Evolutionary conservation across 1,284 basidiomycete genomes (phyloP).

Genomic region (Pisolithus thermaeus): DNA sequence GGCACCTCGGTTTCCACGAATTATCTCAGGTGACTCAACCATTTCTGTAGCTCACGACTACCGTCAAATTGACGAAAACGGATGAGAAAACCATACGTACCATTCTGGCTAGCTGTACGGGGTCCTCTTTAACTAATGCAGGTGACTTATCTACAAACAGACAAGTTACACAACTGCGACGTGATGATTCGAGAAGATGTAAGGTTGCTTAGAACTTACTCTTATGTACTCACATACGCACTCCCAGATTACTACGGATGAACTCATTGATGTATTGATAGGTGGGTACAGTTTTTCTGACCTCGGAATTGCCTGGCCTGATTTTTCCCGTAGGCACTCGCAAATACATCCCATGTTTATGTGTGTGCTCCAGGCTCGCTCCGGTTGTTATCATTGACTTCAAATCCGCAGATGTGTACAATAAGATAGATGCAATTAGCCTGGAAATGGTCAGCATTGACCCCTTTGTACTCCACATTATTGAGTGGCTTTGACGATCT

Average conservation of each 20-base stretch:
- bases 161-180: slow-evolving; percentile 90
- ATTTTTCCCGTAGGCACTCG: slow-evolving; percentile 59
- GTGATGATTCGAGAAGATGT: slow-evolving; percentile 97
- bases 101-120: slow-evolving; percentile 80
- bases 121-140: neutral
- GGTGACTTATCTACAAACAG: slow-evolving; percentile 28
- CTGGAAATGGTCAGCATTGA: slow-evolving; percentile 59
- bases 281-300: slow-evolving; percentile 37
- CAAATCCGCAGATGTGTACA: slow-evolving; percentile 70
- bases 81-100: slow-evolving; percentile 93
- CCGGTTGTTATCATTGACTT: neutral
- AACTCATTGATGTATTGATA: slow-evolving; percentile 96
- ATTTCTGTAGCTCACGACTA: slow-evolving; percentile 68
- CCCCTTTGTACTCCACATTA: neutral
- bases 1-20: neutral
- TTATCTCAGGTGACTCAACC: slow-evolving; percentile 1
- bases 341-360: slow-evolving; percentile 91
- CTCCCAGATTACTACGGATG: slow-evolving; percentile 84
- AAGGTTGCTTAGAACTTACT: slow-evolving; percentile 24
- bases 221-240: neutral
- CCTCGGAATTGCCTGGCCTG: neutral
- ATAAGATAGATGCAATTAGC: slow-evolving; percentile 90
- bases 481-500: neutral
- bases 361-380: slow-evolving; percentile 36
- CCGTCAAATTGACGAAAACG: slow-evolving; percentile 90